Base-by-base conservation (phyloP, 768 basidiomycete genomes). In the Dendrothele bispora region DNA sequence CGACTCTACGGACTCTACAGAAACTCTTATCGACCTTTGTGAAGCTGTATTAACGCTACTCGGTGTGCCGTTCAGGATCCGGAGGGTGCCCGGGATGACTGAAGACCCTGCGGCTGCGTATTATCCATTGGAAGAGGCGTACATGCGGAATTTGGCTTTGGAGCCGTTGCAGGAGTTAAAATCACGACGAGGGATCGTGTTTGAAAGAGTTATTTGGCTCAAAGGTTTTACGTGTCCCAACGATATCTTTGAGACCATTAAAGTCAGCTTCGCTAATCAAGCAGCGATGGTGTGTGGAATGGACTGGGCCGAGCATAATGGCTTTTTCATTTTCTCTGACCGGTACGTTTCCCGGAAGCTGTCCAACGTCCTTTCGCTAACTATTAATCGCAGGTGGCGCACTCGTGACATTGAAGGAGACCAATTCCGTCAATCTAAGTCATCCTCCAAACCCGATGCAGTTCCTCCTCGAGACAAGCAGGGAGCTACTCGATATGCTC, bases 281-380 rank as follows among this genome's bases (percentile, higher is more conserved):
- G 97, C 97, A 3, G 91, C 94, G 0, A 92, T 99, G 91, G 93
- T 98, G 2, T 98, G 97, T 61, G 95, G 95, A n/a, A 98, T 98
- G 95, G 97, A 99, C 61, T 99, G 97, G 97, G 95, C 94, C 10
- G 95, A 99, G 66, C 89, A 94, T 59, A 91, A 93, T 54, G 94
- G 94, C 0, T 88, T 92, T 68, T 99, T 98, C 74, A 94, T 98
- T 55, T 98, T 97, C 69, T 98, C 95, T 15, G 95, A 98, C 67
- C 78, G 95, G 94, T 91, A 54, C 40, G 84, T 65, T 1, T 26
- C 21, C 18, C 25, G 29, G n/a, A 17, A 14, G 14, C 25, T 22
- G 34, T 22, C 32, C 46, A 39, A 47, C 36, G 51, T 43, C 24
- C 26, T 1, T 38, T n/a, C n/a, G n/a, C n/a, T n/a, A n/a, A 11